These are phyloP conservation scores for Dactylellina parvicollis DNA, from an alignment of 2,329 filamentous ascomycete species.

Conservation along the genomic window DNA sequence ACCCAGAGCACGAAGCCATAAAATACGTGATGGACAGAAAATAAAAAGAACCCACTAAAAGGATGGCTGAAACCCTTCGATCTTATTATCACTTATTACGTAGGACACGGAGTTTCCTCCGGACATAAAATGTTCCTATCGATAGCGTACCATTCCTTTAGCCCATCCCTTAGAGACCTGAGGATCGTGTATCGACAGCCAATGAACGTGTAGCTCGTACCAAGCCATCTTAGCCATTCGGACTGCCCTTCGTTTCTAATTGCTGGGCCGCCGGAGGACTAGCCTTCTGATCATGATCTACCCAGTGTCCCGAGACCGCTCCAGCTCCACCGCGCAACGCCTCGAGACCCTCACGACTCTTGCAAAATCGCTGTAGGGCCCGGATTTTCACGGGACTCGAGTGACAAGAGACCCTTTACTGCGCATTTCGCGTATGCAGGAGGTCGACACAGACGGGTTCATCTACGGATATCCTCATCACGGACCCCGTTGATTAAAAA, in stretches of 20 bases:
- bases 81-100: background rate
- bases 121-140: background rate
- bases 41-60: background rate
- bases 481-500: background rate
- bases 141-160: background rate
- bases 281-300: background rate
- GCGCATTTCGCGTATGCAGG: slow-evolving; percentile 12
- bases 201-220: background rate
- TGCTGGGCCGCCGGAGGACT: background rate
- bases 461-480: too few species aligned
- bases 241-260: background rate
- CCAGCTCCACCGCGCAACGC: background rate
- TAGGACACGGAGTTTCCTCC: background rate
- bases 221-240: background rate
- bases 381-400: slow-evolving; percentile 14
- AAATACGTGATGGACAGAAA: background rate
- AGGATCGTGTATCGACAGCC: background rate
- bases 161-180: too few species aligned
- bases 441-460: too few species aligned
- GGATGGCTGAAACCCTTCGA: background rate
- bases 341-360: background rate
- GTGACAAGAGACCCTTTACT: slow-evolving; percentile 14
- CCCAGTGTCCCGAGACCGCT: background rate
- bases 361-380: slow-evolving; percentile 2
- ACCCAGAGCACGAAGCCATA: background rate